A percentile compares a stretch with the other conserved stretches of the same genome.
These are phyloP conservation scores for Fusarium graminum DNA, from an alignment of 2,329 filamentous ascomycete genomes.

Conservation along the genomic window DNA sequence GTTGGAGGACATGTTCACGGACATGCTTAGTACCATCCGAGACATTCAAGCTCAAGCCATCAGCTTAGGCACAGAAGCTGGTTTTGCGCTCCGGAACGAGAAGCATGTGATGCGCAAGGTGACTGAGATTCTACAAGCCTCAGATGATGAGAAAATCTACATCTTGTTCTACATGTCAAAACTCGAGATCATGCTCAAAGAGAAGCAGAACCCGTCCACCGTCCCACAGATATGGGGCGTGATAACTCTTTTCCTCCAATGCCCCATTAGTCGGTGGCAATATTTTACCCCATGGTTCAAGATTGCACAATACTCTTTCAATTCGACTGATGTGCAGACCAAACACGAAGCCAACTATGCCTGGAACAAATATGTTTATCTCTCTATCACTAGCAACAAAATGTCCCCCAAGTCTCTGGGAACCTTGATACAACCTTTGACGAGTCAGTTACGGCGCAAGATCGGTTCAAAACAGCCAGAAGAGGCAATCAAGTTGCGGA, in stretches of 20 bases:
- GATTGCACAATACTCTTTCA: constrained; percentile 86
- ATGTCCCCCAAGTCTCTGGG: constrained; percentile 58
- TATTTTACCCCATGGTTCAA: constrained; percentile 80
- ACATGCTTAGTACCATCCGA: constrained; percentile 82
- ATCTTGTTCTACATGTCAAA: constrained; percentile 76
- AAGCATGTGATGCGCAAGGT: constrained; percentile 75
- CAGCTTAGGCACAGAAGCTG: constrained; percentile 77
- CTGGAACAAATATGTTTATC: constrained; percentile 87
- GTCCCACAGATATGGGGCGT: constrained; percentile 93
- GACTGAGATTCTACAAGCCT: constrained; percentile 70
- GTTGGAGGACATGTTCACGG: constrained; percentile 84
- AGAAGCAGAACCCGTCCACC: constrained; percentile 63
- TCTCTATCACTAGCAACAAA: constrained; percentile 73
- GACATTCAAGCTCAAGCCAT: constrained; percentile 84
- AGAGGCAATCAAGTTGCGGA: constrained; percentile 63
- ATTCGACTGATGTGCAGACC: constrained; percentile 77
- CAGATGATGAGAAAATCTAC: constrained; percentile 69
- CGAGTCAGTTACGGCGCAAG: constrained; percentile 76
- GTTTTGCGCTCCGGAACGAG: constrained; percentile 77
- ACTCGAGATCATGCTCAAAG: constrained; percentile 76
- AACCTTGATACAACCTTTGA: constrained; percentile 74
- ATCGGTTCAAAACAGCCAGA: constrained; percentile 68
- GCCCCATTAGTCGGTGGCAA: constrained; percentile 75
- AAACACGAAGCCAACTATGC: constrained; percentile 84
- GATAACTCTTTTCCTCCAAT: constrained; percentile 81